Base-by-base conservation (phyloP, 768 basidiomycete species). In the Rhodosporidiobolus sp. region DNA sequence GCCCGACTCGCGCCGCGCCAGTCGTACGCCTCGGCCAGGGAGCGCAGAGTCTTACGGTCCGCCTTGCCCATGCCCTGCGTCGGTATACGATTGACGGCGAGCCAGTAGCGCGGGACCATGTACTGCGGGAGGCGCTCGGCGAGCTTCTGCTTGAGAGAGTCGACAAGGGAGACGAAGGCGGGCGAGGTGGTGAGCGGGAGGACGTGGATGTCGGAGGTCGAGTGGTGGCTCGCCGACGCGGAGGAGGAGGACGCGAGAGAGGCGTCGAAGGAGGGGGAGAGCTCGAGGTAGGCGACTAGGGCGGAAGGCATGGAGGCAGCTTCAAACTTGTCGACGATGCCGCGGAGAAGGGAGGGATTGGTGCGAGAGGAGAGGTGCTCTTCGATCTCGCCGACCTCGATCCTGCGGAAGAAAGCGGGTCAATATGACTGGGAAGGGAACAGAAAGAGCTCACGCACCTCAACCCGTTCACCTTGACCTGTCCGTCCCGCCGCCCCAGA, bases 381-480 rank as follows among this genome's bases (percentile, higher is more conserved):
- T 46, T 76, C 74, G 35, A 76, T 76, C 62, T 76, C 74, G 49
- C 74, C 74, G 16, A 76, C 55, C 26, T 76, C 74, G 67, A 76
- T 76, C 32, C 74, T 75, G 62, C 30, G 1, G 8, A 14, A 34
- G 28, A 45, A 22, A 28, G 7, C 6, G 16, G 4, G 7, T 50
- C 28, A n/a, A 20, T 38, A 0, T 11, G 48, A 9, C 20, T 28
- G 10, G 14, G 19, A 1, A 2, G 22, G 7, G 3, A 38, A 28
- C 4, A n/a, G 43, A 26, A 46, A 4, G 9, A 20, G 17, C 6
- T 3, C 8, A 52, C 73, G 45, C 38, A 71, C 74, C 74, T 54
- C 24, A 76, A 54, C 0, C 74, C 74, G 54, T 76, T 76, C 28
- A 76, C 70, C 57, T 76, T 76, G 61, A 76, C 74, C 64, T 72